Evolutionary conservation across 805 yeast genomes (phyloP).

Genomic region (Torulaspora microellipsoides): DNA sequence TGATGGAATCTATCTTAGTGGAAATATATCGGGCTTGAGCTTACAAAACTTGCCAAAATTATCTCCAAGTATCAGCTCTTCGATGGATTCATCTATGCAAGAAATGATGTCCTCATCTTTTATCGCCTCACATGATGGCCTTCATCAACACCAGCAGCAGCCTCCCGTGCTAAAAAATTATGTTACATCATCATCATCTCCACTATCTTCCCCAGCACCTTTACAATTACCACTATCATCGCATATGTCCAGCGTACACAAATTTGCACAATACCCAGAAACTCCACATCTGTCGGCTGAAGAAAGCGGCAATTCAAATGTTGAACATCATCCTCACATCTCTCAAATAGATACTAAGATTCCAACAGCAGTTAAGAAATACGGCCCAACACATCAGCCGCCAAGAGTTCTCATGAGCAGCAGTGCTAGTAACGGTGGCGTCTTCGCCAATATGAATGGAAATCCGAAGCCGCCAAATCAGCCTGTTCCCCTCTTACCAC

Average conservation of each 20-base stretch:
- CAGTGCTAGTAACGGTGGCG: slow-evolving; percentile 2
- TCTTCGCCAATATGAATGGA: background rate
- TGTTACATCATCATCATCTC: slow-evolving; percentile 9
- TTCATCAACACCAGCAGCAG: slow-evolving; percentile 14
- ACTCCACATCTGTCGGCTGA: slow-evolving; percentile 20
- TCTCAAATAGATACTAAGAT: slow-evolving; percentile 6
- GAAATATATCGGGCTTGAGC: slow-evolving; percentile 22
- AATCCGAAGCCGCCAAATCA: slow-evolving; percentile 14
- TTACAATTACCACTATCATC: slow-evolving; percentile 5
- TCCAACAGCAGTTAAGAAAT: slow-evolving; percentile 1
- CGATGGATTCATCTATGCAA: slow-evolving; percentile 22
- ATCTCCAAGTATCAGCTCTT: slow-evolving; percentile 13
- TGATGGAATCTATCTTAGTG: slow-evolving; percentile 21
- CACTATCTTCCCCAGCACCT: slow-evolving; percentile 8
- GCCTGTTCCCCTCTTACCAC: slow-evolving; percentile 21
- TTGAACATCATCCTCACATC: slow-evolving; percentile 4
- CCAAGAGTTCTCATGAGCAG: slow-evolving; percentile 3
- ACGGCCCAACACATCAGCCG: slow-evolving; percentile 1
- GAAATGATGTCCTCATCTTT: slow-evolving; percentile 22
- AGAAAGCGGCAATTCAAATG: background rate
- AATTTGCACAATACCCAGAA: slow-evolving; percentile 26
- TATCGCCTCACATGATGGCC: slow-evolving; percentile 2
- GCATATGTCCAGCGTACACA: slow-evolving; percentile 1
- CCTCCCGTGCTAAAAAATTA: slow-evolving; percentile 22
- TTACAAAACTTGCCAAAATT: slow-evolving; percentile 21